Evolutionary conservation across 176 grass and related monocot species (phyloP).

Genomic region (Avena sativa): DNA sequence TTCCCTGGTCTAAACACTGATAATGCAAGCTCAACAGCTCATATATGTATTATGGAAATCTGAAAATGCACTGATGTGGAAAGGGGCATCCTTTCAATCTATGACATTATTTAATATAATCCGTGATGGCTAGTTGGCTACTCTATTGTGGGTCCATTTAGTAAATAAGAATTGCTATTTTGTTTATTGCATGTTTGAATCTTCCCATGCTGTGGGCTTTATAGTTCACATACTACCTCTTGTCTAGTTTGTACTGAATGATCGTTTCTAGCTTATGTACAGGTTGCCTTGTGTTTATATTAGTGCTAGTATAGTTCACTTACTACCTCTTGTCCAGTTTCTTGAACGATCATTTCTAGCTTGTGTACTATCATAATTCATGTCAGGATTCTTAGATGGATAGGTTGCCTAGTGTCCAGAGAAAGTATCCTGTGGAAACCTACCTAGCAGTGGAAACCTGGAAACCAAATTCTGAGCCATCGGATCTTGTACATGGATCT

Average conservation of each 20-base stretch:
- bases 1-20: neutral
- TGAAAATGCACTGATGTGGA: neutral
- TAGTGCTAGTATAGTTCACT: neutral
- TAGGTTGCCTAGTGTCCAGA: neutral
- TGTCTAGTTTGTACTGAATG: neutral
- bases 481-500: no score
- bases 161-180: slow-evolving; percentile 15
- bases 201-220: neutral
- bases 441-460: no score
- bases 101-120: neutral
- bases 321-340: slow-evolving; percentile 23
- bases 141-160: slow-evolving; percentile 10
- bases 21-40: neutral
- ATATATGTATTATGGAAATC: neutral
- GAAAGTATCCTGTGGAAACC: no score
- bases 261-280: slow-evolving; percentile 20
- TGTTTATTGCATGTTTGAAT: slow-evolving; percentile 1
- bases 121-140: neutral
- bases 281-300: neutral
- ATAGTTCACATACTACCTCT: neutral
- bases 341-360: slow-evolving; percentile 8
- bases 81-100: slow-evolving; percentile 20
- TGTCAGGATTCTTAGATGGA: neutral
- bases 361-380: slow-evolving; percentile 10
- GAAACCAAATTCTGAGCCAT: no score